Conservation (phyloP, 2,329 filamentous ascomycete species). For the Epichloe brachyelytri region DNA sequence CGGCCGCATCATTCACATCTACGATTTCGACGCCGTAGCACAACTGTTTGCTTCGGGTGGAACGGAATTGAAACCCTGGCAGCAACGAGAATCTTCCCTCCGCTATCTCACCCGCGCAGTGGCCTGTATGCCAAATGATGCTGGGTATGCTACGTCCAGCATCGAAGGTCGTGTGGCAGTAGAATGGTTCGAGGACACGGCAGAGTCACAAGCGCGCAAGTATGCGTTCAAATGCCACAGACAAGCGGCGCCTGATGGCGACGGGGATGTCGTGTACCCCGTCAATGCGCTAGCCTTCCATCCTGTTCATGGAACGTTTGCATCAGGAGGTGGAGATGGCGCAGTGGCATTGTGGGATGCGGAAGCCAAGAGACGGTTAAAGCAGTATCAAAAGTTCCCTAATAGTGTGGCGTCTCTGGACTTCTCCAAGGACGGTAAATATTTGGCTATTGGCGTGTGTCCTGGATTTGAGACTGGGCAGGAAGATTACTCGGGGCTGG, state of each 20-base stretch:
- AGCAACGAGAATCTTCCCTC: constrained; percentile 82
- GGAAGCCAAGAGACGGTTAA: constrained; percentile 75
- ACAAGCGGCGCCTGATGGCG: constrained; percentile 50
- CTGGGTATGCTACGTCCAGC: constrained; percentile 79
- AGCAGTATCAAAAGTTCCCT: constrained; percentile 76
- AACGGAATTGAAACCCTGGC: constrained; percentile 62
- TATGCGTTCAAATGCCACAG: constrained; percentile 99
- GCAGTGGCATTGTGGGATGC: constrained; percentile 92
- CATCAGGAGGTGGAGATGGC: constrained; percentile 78
- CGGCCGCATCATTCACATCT: constrained; percentile 84
- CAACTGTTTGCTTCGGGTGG: constrained; percentile 33
- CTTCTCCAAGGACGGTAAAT: constrained; percentile 66
- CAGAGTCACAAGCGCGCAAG: constrained; percentile 79
- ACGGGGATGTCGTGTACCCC: constrained; percentile 73
- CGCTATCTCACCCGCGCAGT: constrained; percentile 94
- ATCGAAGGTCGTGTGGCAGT: constrained; percentile 95
- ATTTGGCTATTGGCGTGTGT: constrained; percentile 67
- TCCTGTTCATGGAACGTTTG: constrained; percentile 71
- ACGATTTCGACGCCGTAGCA: constrained; percentile 63
- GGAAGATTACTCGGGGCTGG: constrained; percentile 63
- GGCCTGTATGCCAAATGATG: constrained; percentile 92
- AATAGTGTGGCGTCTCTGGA: constrained; percentile 65
- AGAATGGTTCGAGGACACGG: constrained; percentile 90
- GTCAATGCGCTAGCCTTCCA: constrained; percentile 88
- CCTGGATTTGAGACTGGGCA: constrained; percentile 81